phyloP scores from a whole-genome alignment of 2,329 filamentous ascomycete species.

The Trichoderma sp. region DNA sequence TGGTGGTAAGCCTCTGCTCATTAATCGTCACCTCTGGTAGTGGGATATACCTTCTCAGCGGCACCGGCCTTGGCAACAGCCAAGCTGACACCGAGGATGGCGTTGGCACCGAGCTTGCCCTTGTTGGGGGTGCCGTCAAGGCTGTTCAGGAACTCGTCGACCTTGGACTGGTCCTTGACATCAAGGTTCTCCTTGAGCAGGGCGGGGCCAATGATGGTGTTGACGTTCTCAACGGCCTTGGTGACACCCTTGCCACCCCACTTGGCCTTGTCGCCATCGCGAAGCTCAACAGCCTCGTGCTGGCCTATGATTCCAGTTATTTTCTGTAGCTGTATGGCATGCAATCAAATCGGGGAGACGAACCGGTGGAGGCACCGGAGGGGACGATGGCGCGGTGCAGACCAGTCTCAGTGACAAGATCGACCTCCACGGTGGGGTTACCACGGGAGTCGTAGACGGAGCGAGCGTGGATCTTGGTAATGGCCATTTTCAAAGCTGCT shows the following conservation, averaged over 20 bases:
- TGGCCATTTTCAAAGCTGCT: slow-evolving; percentile 66
- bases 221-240: slow-evolving; percentile 85
- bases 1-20: slow-evolving; percentile 3
- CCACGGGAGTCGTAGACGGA: slow-evolving; percentile 97
- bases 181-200: slow-evolving; percentile 80
- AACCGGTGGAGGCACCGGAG: slow-evolving; percentile 92
- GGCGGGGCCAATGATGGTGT: slow-evolving; percentile 73
- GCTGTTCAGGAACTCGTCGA: slow-evolving; percentile 81
- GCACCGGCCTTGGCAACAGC: slow-evolving; percentile 85
- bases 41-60: slow-evolving; percentile 69
- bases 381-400: slow-evolving; percentile 97
- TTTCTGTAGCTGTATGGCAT: slow-evolving; percentile 22
- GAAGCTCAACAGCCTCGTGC: slow-evolving; percentile 88
- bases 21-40: background rate
- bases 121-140: slow-evolving; percentile 85
- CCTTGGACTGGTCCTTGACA: slow-evolving; percentile 80
- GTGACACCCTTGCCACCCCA: slow-evolving; percentile 85
- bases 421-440: slow-evolving; percentile 98
- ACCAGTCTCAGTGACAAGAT: slow-evolving; percentile 92
- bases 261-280: slow-evolving; percentile 82
- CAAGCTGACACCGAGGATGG: slow-evolving; percentile 80
- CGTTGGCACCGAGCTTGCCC: slow-evolving; percentile 83
- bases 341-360: slow-evolving; percentile 37
- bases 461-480: slow-evolving; percentile 86
- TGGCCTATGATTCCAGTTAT: slow-evolving; percentile 57